Conservation (phyloP, 331 rosid species). For the Acacia pycnantha region DNA sequence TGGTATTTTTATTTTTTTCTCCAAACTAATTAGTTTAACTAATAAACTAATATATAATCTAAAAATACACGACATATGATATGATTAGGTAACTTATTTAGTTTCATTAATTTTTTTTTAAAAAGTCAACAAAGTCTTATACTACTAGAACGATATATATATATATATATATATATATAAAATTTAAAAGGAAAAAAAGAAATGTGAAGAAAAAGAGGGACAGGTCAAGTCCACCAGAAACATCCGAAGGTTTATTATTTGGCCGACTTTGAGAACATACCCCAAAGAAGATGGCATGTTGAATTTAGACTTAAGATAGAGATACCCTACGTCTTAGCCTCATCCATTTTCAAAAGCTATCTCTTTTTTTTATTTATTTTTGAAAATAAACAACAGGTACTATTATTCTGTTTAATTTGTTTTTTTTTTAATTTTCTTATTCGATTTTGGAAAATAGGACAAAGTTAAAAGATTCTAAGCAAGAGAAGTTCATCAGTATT, state of each 20-base stretch:
- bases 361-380: not conserved
- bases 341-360: not conserved
- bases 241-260: constrained; percentile 9
- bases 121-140: too few species aligned
- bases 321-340: not conserved
- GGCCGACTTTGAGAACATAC: constrained; percentile 16
- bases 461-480: not conserved
- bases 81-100: too few species aligned
- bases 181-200: not conserved
- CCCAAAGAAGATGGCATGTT: not conserved
- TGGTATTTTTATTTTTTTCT: too few species aligned
- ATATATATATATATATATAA: too few species aligned
- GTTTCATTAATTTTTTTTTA: too few species aligned
- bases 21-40: too few species aligned
- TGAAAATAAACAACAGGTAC: not conserved
- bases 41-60: too few species aligned
- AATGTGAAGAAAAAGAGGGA: constrained; percentile 8
- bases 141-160: too few species aligned
- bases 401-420: not conserved
- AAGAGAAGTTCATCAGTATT: not conserved
- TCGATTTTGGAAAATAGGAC: not conserved
- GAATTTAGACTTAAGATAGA: not conserved
- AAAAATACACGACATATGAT: too few species aligned
- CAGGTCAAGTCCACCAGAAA: constrained; percentile 6
- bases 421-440: not conserved